A percentile compares a stretch with the other conserved stretches of the same genome.
Evolutionary conservation across 1,284 basidiomycete genomes (phyloP).

Genomic region (Sporisorium scitamineum): DNA sequence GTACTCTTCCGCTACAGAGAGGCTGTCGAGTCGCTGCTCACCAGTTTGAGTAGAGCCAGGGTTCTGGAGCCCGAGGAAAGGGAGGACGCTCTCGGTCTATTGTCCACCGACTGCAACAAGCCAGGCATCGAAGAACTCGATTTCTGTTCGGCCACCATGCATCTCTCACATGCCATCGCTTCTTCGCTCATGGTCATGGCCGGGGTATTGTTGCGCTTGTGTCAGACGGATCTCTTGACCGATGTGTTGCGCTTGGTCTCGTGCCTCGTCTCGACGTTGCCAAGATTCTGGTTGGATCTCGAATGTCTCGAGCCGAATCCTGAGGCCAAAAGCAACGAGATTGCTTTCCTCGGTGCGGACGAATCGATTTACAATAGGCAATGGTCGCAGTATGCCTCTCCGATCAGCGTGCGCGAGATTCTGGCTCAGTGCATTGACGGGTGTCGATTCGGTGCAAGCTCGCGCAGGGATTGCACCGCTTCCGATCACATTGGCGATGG

Average conservation of each 20-base stretch:
- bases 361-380: background rate
- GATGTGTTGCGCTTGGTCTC: constrained; percentile 42
- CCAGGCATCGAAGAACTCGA: constrained; percentile 27
- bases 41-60: constrained; percentile 26
- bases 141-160: constrained; percentile 35
- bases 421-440: constrained; percentile 43
- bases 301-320: constrained; percentile 29
- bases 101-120: constrained; percentile 10
- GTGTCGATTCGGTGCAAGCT: constrained; percentile 10
- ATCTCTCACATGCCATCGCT: constrained; percentile 41
- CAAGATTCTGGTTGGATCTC: constrained; percentile 39
- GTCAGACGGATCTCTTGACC: constrained; percentile 39
- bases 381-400: constrained; percentile 21
- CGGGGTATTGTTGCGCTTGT: constrained; percentile 43
- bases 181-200: constrained; percentile 39
- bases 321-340: constrained; percentile 18
- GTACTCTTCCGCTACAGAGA: constrained; percentile 33
- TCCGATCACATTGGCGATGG: background rate
- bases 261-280: constrained; percentile 24
- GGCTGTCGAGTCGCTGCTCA: constrained; percentile 35
- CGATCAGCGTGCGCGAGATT: constrained; percentile 30
- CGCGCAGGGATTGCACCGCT: background rate
- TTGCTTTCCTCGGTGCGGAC: constrained; percentile 16
- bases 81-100: constrained; percentile 27
- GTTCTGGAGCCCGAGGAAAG: constrained; percentile 37